Evolutionary conservation across 2,329 filamentous ascomycete genomes (phyloP).

Genomic region (Aspergillus costaricaensis): DNA sequence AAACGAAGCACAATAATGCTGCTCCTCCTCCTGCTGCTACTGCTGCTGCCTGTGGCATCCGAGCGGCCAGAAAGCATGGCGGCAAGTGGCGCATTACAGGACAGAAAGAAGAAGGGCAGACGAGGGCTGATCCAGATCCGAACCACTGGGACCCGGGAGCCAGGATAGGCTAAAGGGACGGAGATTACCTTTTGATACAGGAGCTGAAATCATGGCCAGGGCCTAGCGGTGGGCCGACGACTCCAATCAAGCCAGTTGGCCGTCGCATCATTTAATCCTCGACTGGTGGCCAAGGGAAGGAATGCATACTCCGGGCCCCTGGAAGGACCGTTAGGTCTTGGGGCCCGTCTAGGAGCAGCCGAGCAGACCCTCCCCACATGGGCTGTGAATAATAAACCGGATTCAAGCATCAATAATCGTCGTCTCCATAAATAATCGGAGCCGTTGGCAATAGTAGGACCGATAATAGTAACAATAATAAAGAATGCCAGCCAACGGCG

Average conservation of each 20-base stretch:
- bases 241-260: conserved; percentile 1
- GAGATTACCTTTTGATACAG: conserved; percentile 13
- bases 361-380: not conserved
- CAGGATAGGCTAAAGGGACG: conserved; percentile 20
- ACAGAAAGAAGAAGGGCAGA: conserved; percentile 9
- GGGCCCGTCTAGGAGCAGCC: not conserved
- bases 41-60: conserved; percentile 3
- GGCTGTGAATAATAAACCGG: conserved; percentile 3
- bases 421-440: not conserved
- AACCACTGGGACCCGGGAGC: conserved; percentile 28
- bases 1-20: not conserved
- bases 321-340: conserved; percentile 2
- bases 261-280: not conserved
- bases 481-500: conserved; percentile 10
- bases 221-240: not conserved
- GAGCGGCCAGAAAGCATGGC: conserved; percentile 16
- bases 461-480: conserved; percentile 11
- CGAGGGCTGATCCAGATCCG: conserved; percentile 24
- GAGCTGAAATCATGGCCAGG: conserved; percentile 10
- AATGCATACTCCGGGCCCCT: not conserved
- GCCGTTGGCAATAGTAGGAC: conserved; percentile 8
- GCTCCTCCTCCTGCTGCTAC: not conserved
- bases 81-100: conserved; percentile 23
- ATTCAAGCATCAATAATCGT: not conserved
- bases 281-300: not conserved